Base-by-base conservation (phyloP, 2,329 filamentous ascomycete species). In the Paecilomyces sp. region DNA sequence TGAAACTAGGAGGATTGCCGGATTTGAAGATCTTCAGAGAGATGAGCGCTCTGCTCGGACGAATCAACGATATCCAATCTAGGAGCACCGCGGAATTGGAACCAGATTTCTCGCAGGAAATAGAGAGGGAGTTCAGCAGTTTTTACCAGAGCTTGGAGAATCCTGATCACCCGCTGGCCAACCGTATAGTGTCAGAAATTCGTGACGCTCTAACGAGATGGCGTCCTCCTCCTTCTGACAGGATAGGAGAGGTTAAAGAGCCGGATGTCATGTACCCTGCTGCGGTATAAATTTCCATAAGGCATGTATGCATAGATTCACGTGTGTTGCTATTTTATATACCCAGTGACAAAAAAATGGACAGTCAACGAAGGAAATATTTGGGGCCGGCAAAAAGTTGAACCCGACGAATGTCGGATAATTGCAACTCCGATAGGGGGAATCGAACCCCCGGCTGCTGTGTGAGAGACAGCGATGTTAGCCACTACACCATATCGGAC, bases 391-490 rank as follows among this genome's bases (percentile, higher is more conserved):
- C 22, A 53, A 53, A 53, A 53, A 53, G 1, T 22, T 3, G 18
- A 28, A 11, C 9, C 7, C 50, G 22, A 53, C 50, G 3, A 6
- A 3, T 28, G 18, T 53, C 50, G 36, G 36, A n/a, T 7, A 41
- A 6, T n/a, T 41, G 36, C 18, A 47, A 53, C 57, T 67, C 65
- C 65, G 65, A 66, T 62, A 61, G 54, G 65, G 65, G 65, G 63
- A 67, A 67, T 67, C 65, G 65, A 67, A 67, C 65, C 65, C 66
- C 66, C 54, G 57, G 66, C 66, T 67, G 66, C 63, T 59, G 66
- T 67, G 66, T 68, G 68, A 69, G 65, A 65, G 63, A 65, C 62
- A 54, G 57, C 60, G 61, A 64, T 65, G 63, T 65, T 65, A 63
- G 59, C 63, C 63, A 63, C 60, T 63, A 65, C 63, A 65, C 63